phyloP scores from a whole-genome alignment of 1,284 basidiomycete genomes.

The Porogramme epimiltina region DNA sequence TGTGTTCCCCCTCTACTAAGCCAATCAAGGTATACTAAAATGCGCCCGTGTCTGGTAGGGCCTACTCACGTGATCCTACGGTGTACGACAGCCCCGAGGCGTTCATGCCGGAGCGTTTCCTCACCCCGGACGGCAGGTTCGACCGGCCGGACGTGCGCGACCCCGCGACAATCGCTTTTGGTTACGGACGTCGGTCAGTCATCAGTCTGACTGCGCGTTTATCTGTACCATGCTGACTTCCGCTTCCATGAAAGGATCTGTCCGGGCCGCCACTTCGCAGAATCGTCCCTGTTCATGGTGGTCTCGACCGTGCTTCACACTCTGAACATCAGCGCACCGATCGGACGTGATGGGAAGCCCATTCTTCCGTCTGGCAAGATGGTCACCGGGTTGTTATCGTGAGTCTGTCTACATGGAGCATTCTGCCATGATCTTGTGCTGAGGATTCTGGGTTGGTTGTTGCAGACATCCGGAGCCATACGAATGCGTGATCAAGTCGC shows the following conservation, averaged over 20 bases:
- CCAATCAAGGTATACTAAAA: too few species aligned
- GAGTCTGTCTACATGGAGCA: neutral
- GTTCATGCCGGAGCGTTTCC: neutral
- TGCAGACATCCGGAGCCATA: slow-evolving; percentile 16
- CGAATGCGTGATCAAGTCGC: slow-evolving; percentile 16
- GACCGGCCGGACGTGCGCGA: slow-evolving; percentile 30
- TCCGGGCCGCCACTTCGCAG: slow-evolving; percentile 25
- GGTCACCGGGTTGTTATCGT: slow-evolving; percentile 8
- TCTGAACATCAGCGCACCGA: slow-evolving; percentile 1
- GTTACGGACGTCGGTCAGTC: slow-evolving; percentile 27
- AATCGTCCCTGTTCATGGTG: slow-evolving; percentile 15
- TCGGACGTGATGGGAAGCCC: neutral
- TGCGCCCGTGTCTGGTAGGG: too few species aligned
- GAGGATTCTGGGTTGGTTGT: neutral
- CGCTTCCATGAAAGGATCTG: slow-evolving; percentile 20
- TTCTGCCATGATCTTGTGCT: too few species aligned
- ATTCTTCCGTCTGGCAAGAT: slow-evolving; percentile 1
- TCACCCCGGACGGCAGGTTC: slow-evolving; percentile 32
- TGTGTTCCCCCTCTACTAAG: neutral
- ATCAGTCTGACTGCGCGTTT: too few species aligned
- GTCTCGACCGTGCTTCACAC: slow-evolving; percentile 13
- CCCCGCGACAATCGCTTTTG: slow-evolving; percentile 34
- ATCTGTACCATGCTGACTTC: too few species aligned
- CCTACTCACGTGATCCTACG: too few species aligned
- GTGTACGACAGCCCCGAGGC: too few species aligned